Percentiles rank a stretch among this genome's conserved stretches.
These are phyloP conservation scores for Parastagonospora avenae DNA, from an alignment of 2,329 filamentous ascomycete genomes.

Conservation along the genomic window DNA sequence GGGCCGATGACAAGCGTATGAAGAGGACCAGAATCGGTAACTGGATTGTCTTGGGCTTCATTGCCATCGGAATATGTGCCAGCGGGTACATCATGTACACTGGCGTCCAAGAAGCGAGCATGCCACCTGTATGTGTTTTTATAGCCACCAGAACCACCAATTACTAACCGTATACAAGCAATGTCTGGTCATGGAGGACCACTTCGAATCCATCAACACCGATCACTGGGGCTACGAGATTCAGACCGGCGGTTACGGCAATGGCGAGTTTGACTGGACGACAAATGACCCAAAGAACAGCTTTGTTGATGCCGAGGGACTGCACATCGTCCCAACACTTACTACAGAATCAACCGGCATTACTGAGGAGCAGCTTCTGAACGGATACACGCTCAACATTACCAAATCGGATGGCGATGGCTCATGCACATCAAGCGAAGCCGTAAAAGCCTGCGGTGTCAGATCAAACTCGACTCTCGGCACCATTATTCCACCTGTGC, in stretches of 20 bases:
- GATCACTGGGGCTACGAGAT: constrained; percentile 74
- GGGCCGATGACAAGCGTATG: constrained; percentile 26
- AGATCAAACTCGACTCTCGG: constrained; percentile 76
- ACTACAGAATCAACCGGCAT: constrained; percentile 66
- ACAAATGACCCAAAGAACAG: constrained; percentile 74
- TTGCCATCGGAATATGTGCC: constrained; percentile 15
- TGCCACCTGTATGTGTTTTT: constrained; percentile 20
- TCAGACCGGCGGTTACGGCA: constrained; percentile 75
- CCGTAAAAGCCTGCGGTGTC: constrained; percentile 65
- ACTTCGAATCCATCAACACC: constrained; percentile 62
- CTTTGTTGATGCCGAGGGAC: constrained; percentile 69
- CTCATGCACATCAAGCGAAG: constrained; percentile 67
- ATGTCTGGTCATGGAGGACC: constrained; percentile 58
- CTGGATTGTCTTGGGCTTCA: constrained; percentile 20
- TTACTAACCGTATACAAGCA: constrained; percentile 11
- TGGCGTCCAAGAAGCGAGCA: constrained; percentile 17
- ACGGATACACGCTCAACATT: constrained; percentile 35
- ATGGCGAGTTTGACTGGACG: constrained; percentile 71
- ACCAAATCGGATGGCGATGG: constrained; percentile 48
- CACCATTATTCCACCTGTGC: constrained; percentile 74
- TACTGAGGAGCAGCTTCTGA: constrained; percentile 71
- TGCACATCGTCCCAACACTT: constrained; percentile 77
- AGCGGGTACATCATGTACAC: constrained; percentile 27
- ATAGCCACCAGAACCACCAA: no score
- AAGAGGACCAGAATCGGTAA: constrained; percentile 28